These are phyloP conservation scores for Claviceps citrina DNA, from an alignment of 2,329 filamentous ascomycete species.

Conservation along the genomic window DNA sequence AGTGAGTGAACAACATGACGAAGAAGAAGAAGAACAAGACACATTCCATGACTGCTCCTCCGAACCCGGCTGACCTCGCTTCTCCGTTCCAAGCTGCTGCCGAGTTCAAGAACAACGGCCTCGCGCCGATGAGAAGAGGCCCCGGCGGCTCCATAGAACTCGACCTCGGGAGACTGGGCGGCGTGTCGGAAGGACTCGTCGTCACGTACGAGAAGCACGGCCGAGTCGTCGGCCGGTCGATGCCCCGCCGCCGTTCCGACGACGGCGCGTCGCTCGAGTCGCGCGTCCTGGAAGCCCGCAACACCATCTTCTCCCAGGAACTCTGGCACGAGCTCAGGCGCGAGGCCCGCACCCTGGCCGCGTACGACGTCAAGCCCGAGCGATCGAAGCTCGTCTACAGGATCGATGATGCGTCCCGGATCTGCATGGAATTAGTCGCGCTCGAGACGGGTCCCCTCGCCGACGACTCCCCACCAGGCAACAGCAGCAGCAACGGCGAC, in stretches of 20 bases:
- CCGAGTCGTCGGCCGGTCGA: conserved; percentile 40
- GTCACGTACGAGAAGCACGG: conserved; percentile 49
- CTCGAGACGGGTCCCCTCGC: conserved; percentile 26
- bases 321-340: conserved; percentile 79
- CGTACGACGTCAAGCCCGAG: conserved; percentile 52
- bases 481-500: background rate
- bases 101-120: conserved; percentile 52
- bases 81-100: conserved; percentile 39
- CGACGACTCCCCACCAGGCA: conserved; percentile 17
- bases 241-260: conserved; percentile 34
- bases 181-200: conserved; percentile 44
- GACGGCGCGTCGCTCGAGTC: conserved; percentile 43
- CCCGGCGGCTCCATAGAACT: conserved; percentile 62
- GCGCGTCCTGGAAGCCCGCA: conserved; percentile 57
- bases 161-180: conserved; percentile 42
- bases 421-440: conserved; percentile 54
- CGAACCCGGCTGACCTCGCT: no score
- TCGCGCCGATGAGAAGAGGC: conserved; percentile 62
- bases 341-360: conserved; percentile 59
- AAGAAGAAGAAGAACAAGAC: no score
- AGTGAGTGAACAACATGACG: no score
- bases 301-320: conserved; percentile 71
- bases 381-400: conserved; percentile 42
- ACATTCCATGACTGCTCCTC: no score
- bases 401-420: conserved; percentile 31